Evolutionary conservation across 2,329 filamentous ascomycete species (phyloP).

Genomic region (Elsinoe batatas): DNA sequence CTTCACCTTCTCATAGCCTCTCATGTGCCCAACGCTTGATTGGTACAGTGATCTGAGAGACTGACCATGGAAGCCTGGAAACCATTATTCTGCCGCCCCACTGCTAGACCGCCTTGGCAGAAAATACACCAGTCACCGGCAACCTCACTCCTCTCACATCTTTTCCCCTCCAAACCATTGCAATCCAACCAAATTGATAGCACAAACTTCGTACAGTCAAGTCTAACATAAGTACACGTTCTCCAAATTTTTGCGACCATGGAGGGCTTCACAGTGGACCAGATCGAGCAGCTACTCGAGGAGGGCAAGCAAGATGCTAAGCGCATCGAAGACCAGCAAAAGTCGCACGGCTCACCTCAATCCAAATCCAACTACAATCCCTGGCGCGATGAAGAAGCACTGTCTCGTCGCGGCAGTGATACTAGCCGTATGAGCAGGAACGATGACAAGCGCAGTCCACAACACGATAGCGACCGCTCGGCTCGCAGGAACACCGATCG

Average conservation of each 20-base stretch:
- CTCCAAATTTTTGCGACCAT: neutral
- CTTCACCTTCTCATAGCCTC: neutral
- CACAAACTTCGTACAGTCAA: neutral
- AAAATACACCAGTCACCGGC: neutral
- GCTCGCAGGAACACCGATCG: constrained; percentile 5
- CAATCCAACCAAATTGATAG: constrained; percentile 13
- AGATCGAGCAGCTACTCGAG: constrained; percentile 24
- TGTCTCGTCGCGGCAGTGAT: constrained; percentile 16
- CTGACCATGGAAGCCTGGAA: too few relatives aligned
- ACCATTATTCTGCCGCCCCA: too few relatives aligned
- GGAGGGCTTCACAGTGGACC: neutral
- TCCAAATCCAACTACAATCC: constrained; percentile 14
- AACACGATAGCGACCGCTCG: constrained; percentile 22
- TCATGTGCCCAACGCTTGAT: neutral
- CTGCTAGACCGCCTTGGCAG: neutral
- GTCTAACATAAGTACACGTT: neutral
- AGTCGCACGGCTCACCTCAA: constrained; percentile 14
- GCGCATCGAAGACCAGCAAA: constrained; percentile 25
- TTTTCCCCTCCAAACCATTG: neutral
- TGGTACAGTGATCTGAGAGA: too few relatives aligned
- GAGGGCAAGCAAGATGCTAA: constrained; percentile 27
- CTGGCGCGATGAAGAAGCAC: constrained; percentile 22
- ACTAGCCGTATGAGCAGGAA: constrained; percentile 27
- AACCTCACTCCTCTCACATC: neutral
- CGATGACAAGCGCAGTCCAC: constrained; percentile 30